These are phyloP conservation scores for Leucaena leucocephala DNA, from an alignment of 306 rosid species.

Conservation along the genomic window DNA sequence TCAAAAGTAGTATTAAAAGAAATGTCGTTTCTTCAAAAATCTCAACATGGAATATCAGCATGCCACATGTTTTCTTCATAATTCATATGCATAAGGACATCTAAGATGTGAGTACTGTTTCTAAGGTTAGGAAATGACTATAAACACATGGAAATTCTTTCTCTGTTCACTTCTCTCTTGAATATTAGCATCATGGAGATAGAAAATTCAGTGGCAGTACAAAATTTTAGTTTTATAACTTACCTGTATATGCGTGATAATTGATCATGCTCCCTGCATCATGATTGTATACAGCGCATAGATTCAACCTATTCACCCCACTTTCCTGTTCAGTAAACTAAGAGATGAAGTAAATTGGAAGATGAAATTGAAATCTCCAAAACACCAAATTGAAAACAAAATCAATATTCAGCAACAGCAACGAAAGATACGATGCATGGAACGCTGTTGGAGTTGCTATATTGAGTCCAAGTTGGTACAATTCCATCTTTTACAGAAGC, in stretches of 20 bases:
- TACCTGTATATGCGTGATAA: constrained; percentile 88
- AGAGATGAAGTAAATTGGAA: not conserved
- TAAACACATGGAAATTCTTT: not conserved
- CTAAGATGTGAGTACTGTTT: not conserved
- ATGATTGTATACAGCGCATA: constrained; percentile 56
- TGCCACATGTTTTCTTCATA: not conserved
- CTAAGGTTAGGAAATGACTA: too few relatives aligned
- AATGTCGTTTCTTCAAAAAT: not conserved
- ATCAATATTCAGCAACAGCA: not conserved
- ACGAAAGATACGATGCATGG: constrained; percentile 82
- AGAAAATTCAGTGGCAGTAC: not conserved
- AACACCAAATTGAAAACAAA: not conserved
- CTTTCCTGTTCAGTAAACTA: constrained; percentile 43
- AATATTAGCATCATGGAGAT: not conserved
- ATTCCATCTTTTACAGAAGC: constrained; percentile 86
- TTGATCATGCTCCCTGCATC: constrained; percentile 94
- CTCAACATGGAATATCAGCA: not conserved
- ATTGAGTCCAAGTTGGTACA: constrained; percentile 88
- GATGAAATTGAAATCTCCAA: not conserved
- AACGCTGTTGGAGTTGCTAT: constrained; percentile 41
- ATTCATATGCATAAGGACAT: not conserved
- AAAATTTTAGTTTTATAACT: constrained; percentile 23
- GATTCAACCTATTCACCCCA: constrained; percentile 58
- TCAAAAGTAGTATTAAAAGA: constrained; percentile 9
- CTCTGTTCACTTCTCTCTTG: not conserved